phyloP scores from a whole-genome alignment of 805 yeast species.

The Wickerhamomyces pijperi region DNA sequence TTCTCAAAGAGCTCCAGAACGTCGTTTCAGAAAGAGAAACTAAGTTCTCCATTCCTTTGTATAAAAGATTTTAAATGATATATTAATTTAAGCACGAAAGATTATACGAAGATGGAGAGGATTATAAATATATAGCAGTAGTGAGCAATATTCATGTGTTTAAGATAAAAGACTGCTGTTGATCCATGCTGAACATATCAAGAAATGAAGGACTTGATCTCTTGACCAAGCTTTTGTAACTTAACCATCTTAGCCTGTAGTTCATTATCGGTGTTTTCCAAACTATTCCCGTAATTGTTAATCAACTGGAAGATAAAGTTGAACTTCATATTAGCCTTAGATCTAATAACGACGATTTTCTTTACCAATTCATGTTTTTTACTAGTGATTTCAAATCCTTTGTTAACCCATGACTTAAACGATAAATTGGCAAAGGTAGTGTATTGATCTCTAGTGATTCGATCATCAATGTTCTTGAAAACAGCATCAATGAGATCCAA shows the following conservation, averaged over 20 bases:
- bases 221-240: slow-evolving; percentile 31
- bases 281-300: slow-evolving; percentile 23
- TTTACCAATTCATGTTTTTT: slow-evolving; percentile 25
- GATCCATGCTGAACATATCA: no score
- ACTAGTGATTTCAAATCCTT: slow-evolving; percentile 22
- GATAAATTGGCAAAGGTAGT: slow-evolving; percentile 16
- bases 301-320: slow-evolving; percentile 26
- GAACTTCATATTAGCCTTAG: slow-evolving; percentile 28
- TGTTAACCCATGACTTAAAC: slow-evolving; percentile 25
- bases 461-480: slow-evolving; percentile 13
- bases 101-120: no score
- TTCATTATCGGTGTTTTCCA: slow-evolving; percentile 21
- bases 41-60: slow-evolving; percentile 26
- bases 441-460: slow-evolving; percentile 16
- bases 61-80: slow-evolving; percentile 6
- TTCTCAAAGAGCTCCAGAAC: slow-evolving; percentile 74
- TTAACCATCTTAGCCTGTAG: slow-evolving; percentile 24
- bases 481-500: slow-evolving; percentile 6
- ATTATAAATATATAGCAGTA: no score
- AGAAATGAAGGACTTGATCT: slow-evolving; percentile 24
- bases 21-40: slow-evolving; percentile 90
- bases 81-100: not conserved
- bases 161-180: no score
- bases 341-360: slow-evolving; percentile 25
- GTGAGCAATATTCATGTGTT: no score